phyloP scores from a whole-genome alignment of 768 basidiomycete genomes.

The Suillus alpinus region DNA sequence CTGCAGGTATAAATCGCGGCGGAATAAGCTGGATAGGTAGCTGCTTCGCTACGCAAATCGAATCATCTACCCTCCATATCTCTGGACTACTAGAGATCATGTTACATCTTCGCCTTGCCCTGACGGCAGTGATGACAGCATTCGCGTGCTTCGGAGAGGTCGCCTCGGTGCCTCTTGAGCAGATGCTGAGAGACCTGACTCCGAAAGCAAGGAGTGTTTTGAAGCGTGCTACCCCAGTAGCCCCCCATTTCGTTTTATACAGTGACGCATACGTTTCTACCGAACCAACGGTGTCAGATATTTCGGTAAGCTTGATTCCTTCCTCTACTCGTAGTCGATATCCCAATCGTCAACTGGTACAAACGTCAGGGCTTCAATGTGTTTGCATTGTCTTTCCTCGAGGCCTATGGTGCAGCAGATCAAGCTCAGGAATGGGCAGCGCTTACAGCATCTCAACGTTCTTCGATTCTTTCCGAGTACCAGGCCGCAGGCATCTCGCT shows the following conservation, averaged over 20 bases:
- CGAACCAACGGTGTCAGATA: slow-evolving; percentile 40
- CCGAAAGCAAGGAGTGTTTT: slow-evolving; percentile 18
- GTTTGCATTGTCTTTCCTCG: slow-evolving; percentile 38
- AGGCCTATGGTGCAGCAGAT: slow-evolving; percentile 41
- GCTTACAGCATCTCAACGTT: slow-evolving; percentile 37
- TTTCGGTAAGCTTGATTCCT: slow-evolving; percentile 34
- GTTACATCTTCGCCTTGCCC: slow-evolving; percentile 9
- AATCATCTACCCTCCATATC: background rate
- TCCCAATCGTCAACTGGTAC: background rate
- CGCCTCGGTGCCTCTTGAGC: slow-evolving; percentile 16
- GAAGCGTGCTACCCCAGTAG: slow-evolving; percentile 33
- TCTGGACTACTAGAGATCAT: slow-evolving; percentile 4
- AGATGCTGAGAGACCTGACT: slow-evolving; percentile 23
- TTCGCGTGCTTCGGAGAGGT: slow-evolving; percentile 10
- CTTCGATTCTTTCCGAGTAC: slow-evolving; percentile 45
- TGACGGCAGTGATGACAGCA: slow-evolving; percentile 6
- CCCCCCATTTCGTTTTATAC: slow-evolving; percentile 49
- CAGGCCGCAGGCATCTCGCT: slow-evolving; percentile 54
- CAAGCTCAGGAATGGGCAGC: slow-evolving; percentile 45
- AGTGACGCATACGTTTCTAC: slow-evolving; percentile 43
- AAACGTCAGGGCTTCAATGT: slow-evolving; percentile 21
- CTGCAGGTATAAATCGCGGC: slow-evolving; percentile 18
- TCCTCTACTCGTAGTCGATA: slow-evolving; percentile 1
- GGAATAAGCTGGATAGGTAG: background rate
- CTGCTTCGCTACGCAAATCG: background rate